Conservation (phyloP, 768 basidiomycete species). For the Coprinellus micaceus region DNA sequence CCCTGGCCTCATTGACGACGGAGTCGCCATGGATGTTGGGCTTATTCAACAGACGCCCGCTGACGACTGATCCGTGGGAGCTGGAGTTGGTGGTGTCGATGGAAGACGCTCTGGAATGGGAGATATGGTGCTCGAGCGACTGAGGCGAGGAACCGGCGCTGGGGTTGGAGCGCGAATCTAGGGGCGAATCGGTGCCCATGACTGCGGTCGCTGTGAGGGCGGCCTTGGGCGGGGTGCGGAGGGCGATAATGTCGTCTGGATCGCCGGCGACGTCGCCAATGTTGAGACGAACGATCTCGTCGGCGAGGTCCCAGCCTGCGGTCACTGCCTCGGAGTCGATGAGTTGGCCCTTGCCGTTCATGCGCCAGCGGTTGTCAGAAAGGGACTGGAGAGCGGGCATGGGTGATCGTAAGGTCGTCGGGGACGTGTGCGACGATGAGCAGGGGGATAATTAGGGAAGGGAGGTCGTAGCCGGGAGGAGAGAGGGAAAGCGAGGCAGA, state of each 20-base stretch:
- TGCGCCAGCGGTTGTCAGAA: constrained; percentile 56
- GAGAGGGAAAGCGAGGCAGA: constrained; percentile 55
- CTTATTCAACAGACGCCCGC: constrained; percentile 55
- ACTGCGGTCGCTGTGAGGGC: constrained; percentile 52
- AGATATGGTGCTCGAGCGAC: constrained; percentile 60
- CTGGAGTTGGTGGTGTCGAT: constrained; percentile 65
- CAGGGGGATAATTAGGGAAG: constrained; percentile 19
- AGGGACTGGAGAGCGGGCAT: constrained; percentile 50
- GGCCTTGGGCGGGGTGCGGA: constrained; percentile 67
- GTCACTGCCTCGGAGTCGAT: constrained; percentile 51
- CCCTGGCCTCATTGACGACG: constrained; percentile 55
- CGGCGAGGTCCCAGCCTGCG: constrained; percentile 67
- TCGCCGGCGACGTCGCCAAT: constrained; percentile 54
- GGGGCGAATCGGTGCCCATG: constrained; percentile 63
- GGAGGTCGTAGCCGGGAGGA: constrained; percentile 58
- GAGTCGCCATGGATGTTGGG: constrained; percentile 50
- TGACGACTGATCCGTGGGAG: constrained; percentile 54
- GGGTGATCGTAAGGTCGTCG: constrained; percentile 2
- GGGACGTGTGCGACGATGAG: constrained; percentile 1
- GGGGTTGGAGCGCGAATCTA: constrained; percentile 68
- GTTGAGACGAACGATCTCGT: constrained; percentile 70
- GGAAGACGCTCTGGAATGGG: constrained; percentile 82
- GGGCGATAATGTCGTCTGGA: constrained; percentile 48
- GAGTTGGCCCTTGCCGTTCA: constrained; percentile 61
- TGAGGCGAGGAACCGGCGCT: constrained; percentile 75